These are phyloP conservation scores for Rusavskia elegans DNA, from an alignment of 495 filamentous ascomycete genomes.

Conservation along the genomic window DNA sequence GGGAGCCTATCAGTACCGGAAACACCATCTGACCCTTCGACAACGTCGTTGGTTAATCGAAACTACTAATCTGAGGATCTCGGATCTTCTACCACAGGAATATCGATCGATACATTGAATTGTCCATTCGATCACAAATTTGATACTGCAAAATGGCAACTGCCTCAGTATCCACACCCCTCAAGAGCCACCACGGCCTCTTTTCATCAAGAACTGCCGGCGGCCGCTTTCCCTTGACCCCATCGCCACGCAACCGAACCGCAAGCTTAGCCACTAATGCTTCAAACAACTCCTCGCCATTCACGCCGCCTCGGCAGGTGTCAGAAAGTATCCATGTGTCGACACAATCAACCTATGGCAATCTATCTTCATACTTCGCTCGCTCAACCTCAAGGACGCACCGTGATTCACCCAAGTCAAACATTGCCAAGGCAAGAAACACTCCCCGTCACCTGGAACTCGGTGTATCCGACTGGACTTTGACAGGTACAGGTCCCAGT, in stretches of 20 bases:
- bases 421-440: constrained; percentile 60
- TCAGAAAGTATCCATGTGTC: constrained; percentile 32
- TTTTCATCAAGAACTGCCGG: constrained; percentile 88
- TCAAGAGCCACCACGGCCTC: constrained; percentile 83
- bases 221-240: constrained; percentile 85
- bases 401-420: constrained; percentile 80
- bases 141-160: constrained; percentile 59
- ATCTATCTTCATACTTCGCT: constrained; percentile 58
- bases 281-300: constrained; percentile 47
- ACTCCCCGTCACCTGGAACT: constrained; percentile 74
- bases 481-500: constrained; percentile 63
- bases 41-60: constrained; percentile 19
- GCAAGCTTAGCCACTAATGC: constrained; percentile 33
- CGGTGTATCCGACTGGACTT: constrained; percentile 80
- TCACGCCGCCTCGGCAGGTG: constrained; percentile 56
- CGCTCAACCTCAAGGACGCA: constrained; percentile 45
- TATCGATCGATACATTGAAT: constrained; percentile 31
- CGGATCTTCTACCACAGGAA: constrained; percentile 9
- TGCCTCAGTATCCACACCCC: constrained; percentile 71
- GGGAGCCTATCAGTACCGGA: constrained; percentile 25
- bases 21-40: constrained; percentile 11
- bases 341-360: constrained; percentile 57
- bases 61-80: constrained; percentile 17
- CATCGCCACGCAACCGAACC: constrained; percentile 55
- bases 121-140: constrained; percentile 23